A percentile compares a stretch with the other conserved stretches of the same genome.
Evolutionary conservation across 2,329 filamentous ascomycete species (phyloP).

Genomic region (Rhexocercosporidium sp.): DNA sequence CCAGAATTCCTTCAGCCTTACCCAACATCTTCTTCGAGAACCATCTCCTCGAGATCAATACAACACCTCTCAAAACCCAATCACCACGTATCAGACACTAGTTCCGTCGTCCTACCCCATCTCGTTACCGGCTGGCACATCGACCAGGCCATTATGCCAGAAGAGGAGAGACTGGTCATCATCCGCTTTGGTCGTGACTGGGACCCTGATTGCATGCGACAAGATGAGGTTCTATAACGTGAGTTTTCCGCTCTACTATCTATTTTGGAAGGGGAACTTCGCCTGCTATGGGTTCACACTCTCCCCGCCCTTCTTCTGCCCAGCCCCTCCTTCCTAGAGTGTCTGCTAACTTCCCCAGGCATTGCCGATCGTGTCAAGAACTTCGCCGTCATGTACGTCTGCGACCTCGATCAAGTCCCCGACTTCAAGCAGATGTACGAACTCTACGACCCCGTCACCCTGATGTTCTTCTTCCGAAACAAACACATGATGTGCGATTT

Average conservation of each 20-base stretch:
- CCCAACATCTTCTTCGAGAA: neutral
- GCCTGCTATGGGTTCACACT: neutral
- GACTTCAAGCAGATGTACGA: conserved; percentile 98
- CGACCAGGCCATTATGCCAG: conserved; percentile 87
- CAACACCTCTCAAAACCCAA: neutral
- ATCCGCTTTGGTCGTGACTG: conserved; percentile 92
- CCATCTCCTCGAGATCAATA: neutral
- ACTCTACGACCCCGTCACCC: conserved; percentile 87
- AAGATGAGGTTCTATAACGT: conserved; percentile 81
- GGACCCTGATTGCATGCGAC: conserved; percentile 78
- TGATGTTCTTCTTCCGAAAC: conserved; percentile 98
- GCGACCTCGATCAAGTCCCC: conserved; percentile 88
- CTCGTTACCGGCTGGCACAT: conserved; percentile 95
- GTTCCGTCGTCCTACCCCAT: conserved; percentile 91
- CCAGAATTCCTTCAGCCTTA: conserved; percentile 19
- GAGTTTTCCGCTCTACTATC: neutral
- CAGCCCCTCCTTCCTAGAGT: neutral
- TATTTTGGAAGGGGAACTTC: neutral
- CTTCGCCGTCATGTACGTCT: conserved; percentile 90
- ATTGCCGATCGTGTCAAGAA: conserved; percentile 95
- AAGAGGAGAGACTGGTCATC: conserved; percentile 91
- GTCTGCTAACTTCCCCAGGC: conserved; percentile 39
- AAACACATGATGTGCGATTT: conserved; percentile 99
- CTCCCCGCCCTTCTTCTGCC: too few relatives aligned
- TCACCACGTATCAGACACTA: conserved; percentile 15